phyloP scores from a whole-genome alignment of 257 asterid genomes.

The Gentiana straminea region DNA sequence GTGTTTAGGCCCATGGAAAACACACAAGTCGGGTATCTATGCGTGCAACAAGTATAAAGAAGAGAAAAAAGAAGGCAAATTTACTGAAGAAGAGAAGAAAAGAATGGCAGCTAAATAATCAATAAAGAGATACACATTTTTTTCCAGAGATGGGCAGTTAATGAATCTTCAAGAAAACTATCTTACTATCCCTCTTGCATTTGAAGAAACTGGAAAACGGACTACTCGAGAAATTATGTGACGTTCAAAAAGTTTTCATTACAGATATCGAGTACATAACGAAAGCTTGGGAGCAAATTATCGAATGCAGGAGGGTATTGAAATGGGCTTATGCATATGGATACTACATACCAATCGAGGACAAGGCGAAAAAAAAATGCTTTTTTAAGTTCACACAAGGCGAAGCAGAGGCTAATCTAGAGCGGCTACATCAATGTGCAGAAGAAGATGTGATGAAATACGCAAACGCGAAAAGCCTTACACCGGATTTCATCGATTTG shows the following conservation, averaged over 20 bases:
- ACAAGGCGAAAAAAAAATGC: not conserved
- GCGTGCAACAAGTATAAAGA: not conserved
- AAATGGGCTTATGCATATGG: constrained; percentile 42
- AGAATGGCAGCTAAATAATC: not conserved
- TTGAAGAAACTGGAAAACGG: not conserved
- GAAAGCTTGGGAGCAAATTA: constrained; percentile 42
- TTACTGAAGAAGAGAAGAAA: not conserved
- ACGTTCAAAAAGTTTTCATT: not conserved
- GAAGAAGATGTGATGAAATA: constrained; percentile 19
- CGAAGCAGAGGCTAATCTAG: constrained; percentile 28
- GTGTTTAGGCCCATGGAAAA: not conserved
- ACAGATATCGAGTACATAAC: constrained; percentile 5
- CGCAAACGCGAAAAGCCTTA: not conserved
- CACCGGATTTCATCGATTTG: not conserved
- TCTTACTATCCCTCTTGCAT: constrained; percentile 5
- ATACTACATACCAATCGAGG: constrained; percentile 15
- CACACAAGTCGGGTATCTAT: not conserved
- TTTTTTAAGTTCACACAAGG: constrained; percentile 34
- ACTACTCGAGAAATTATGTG: too few species aligned
- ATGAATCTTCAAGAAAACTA: too few species aligned
- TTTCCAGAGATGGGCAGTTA: not conserved
- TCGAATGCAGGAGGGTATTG: constrained; percentile 37
- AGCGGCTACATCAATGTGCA: constrained; percentile 34
- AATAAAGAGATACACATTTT: not conserved
- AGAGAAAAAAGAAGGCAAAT: not conserved